phyloP scores from a whole-genome alignment of 108 stramenopile species.

The Schizochytrium sp. region DNA sequence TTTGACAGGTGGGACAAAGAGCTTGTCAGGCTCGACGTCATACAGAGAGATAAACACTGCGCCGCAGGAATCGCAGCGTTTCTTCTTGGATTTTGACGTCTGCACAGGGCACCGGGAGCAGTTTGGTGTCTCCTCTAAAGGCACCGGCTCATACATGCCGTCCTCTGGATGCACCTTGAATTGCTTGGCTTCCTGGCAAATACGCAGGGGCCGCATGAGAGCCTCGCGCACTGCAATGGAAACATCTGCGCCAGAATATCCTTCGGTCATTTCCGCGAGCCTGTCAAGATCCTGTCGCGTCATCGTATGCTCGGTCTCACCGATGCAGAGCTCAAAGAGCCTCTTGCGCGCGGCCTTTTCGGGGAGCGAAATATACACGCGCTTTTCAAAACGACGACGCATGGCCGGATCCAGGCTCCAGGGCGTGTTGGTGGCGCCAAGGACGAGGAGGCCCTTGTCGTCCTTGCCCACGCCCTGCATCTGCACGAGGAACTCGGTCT shows the following conservation, averaged over 20 bases:
- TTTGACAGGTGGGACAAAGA: slow-evolving; percentile 34
- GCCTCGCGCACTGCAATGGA: slow-evolving; percentile 91
- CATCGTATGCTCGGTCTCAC: slow-evolving; percentile 72
- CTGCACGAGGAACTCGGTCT: slow-evolving; percentile 99
- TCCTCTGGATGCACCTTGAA: slow-evolving; percentile 31
- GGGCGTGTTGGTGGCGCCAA: slow-evolving; percentile 96
- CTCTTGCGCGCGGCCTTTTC: slow-evolving; percentile 67
- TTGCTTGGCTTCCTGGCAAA: slow-evolving; percentile 87
- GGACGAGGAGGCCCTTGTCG: slow-evolving; percentile 66
- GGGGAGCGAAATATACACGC: slow-evolving; percentile 96
- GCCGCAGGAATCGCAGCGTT: slow-evolving; percentile 65
- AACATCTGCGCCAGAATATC: slow-evolving; percentile 85
- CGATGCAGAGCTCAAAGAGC: slow-evolving; percentile 82
- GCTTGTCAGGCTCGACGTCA: slow-evolving; percentile 70
- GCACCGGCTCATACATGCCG: background rate
- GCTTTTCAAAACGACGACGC: slow-evolving; percentile 95
- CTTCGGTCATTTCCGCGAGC: slow-evolving; percentile 69
- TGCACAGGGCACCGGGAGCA: slow-evolving; percentile 77
- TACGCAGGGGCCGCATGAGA: slow-evolving; percentile 86
- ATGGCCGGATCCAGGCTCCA: slow-evolving; percentile 99
- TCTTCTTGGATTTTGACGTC: slow-evolving; percentile 48
- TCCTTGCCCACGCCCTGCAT: slow-evolving; percentile 92
- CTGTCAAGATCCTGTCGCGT: slow-evolving; percentile 68
- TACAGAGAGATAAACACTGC: slow-evolving; percentile 78
- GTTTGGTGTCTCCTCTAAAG: slow-evolving; percentile 45